Percentiles rank a stretch among this genome's conserved stretches.
Conservation (phyloP, 306 rosid genomes). For the Cicer cuneatum region DNA sequence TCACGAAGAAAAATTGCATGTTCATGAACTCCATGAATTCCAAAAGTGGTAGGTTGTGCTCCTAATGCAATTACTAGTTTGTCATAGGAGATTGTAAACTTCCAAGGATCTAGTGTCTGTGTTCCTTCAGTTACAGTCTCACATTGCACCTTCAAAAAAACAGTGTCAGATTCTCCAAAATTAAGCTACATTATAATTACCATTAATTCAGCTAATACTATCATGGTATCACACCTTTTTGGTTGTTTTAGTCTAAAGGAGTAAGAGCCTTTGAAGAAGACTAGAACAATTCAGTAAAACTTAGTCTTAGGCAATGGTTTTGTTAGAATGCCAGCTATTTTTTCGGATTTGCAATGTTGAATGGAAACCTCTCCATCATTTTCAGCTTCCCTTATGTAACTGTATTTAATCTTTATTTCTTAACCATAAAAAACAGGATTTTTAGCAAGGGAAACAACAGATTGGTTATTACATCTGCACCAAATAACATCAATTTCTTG, state of each 20-base stretch:
- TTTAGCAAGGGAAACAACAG: too few relatives aligned
- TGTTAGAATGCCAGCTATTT: too few relatives aligned
- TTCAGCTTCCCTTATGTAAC: too few relatives aligned
- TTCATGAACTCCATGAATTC: conserved; percentile 83
- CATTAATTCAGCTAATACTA: conserved; percentile 34
- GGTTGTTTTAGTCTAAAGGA: background rate
- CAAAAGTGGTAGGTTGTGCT: conserved; percentile 82
- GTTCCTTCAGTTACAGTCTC: conserved; percentile 75
- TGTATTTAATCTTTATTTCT: too few relatives aligned
- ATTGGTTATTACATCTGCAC: too few relatives aligned
- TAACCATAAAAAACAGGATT: background rate
- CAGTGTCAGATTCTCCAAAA: conserved; percentile 39
- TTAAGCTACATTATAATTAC: conserved; percentile 33
- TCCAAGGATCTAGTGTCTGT: conserved; percentile 76
- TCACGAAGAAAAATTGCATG: conserved; percentile 93
- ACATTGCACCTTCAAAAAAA: conserved; percentile 79
- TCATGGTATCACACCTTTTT: conserved; percentile 23
- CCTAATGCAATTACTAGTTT: conserved; percentile 89
- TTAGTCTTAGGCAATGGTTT: too few relatives aligned
- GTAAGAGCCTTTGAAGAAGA: conserved; percentile 7
- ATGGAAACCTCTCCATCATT: too few relatives aligned
- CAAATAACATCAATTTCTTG: too few relatives aligned
- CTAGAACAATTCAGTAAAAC: background rate
- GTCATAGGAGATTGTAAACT: conserved; percentile 77
- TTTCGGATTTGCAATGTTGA: too few relatives aligned